A percentile compares a stretch with the other conserved stretches of the same genome.
Evolutionary conservation across 129 eudicot genomes (phyloP).

Genomic region (Arctium minus): DNA sequence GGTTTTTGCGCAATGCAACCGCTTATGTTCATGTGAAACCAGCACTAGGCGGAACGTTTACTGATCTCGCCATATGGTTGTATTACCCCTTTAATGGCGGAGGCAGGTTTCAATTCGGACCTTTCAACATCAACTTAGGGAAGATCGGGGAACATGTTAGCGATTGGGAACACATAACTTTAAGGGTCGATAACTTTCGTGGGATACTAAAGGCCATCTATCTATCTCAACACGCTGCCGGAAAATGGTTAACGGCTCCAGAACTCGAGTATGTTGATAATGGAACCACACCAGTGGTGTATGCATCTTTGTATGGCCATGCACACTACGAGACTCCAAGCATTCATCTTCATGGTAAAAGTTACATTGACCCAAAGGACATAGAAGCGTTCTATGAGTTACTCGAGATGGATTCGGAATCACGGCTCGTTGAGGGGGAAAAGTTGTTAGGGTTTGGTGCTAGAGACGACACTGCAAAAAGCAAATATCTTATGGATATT

Average conservation of each 20-base stretch:
- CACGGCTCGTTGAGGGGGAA: background rate
- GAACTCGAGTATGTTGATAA: slow-evolving; percentile 14
- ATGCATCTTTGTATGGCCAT: slow-evolving; percentile 43
- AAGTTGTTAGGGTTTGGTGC: slow-evolving; percentile 15
- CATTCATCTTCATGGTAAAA: background rate
- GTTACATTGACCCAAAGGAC: background rate
- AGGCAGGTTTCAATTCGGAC: slow-evolving; percentile 33
- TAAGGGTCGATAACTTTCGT: slow-evolving; percentile 33
- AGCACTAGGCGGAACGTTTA: slow-evolving; percentile 26
- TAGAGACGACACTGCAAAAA: slow-evolving; percentile 25
- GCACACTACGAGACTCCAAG: slow-evolving; percentile 14
- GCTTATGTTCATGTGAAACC: slow-evolving; percentile 36
- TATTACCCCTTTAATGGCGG: slow-evolving; percentile 54
- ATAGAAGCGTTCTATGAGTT: background rate
- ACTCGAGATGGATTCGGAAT: background rate
- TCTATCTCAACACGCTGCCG: slow-evolving; percentile 33
- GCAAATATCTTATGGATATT: slow-evolving; percentile 25
- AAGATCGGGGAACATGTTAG: slow-evolving; percentile 45
- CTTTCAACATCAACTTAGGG: slow-evolving; percentile 22
- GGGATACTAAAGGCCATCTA: slow-evolving; percentile 29
- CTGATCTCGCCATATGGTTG: slow-evolving; percentile 45
- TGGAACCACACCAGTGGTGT: slow-evolving; percentile 29
- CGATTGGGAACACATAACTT: slow-evolving; percentile 51
- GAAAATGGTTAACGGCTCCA: slow-evolving; percentile 26
- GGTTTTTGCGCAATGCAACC: slow-evolving; percentile 13